Base-by-base conservation (phyloP, 768 basidiomycete genomes). In the Antrodiella citrinella region DNA sequence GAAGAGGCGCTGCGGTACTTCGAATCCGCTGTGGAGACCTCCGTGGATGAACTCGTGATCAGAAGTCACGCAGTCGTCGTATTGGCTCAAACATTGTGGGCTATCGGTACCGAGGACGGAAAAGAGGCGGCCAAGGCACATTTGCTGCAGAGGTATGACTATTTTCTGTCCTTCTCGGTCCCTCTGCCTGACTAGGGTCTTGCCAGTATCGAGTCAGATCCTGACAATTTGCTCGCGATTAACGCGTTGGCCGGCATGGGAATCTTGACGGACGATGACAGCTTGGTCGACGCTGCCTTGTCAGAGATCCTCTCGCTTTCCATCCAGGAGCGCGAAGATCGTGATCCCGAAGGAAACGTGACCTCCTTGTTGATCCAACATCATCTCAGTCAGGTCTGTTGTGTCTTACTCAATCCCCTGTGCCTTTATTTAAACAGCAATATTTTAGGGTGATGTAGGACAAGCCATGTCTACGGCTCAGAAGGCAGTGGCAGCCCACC, bases 161-260 rank as follows among this genome's bases (percentile, higher is more conserved):
- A n/a, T n/a, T n/a, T 18, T 49, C 20, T n/a, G 30, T 45, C 26
- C 23, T 41, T 43, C 24, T 50, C 45, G n/a, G n/a, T n/a, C 44
- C 39, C 25, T 43, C 35, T 26, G 2, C 11, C 39, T 4, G 19
- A 4, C 2, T 26, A 7, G 23, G n/a, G n/a, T n/a, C n/a, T 44
- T 22, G 48, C 18, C 56, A 95, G 93, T 59, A 85, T 96, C 55
- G 73, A 83, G 0, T 65, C 73, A 21, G 88, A 95, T 61, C 76
- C 84, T 0, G 85, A 85, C 53, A 90, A 93, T 59, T 62, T 92
- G 45, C 72, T 77, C 48, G 91, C 90, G 1, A 86, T 95, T 63
- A 88, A 85, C 43, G 77, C 83, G 0, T 76, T 97, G 1, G 87
- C 88, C 0, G 87, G 86, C n/a, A 91, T 96, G 80, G 92, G 90